Base-by-base conservation (phyloP, 306 rosid genomes). In the Pachyrhizus erosus region DNA sequence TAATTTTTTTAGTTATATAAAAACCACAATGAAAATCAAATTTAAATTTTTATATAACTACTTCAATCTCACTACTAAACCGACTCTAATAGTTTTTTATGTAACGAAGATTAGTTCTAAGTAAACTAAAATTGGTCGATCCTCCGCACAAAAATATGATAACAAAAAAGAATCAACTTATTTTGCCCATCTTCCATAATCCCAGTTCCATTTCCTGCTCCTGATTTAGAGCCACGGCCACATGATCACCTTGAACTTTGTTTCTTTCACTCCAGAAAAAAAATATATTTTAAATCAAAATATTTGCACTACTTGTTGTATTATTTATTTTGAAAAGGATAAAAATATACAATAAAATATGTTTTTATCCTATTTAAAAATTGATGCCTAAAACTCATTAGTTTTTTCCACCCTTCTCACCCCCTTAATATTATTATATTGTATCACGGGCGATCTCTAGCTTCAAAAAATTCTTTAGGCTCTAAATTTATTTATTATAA, bases 231-330 rank as follows among this genome's bases (percentile, higher is more conserved):
- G 69, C 20, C 69, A 61, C 40, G 20, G 48, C 74, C 89, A 84
- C 89, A 84, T 84, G 89, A 74, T 27, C 37, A 34, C 51, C 78
- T 54, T 67, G 54, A 43, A 9, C 79, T 42, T 65, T 26, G 70
- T 20, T 33, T 34, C 26, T 33, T 31, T 17, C 26, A 34, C 31
- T 34, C 72, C 13, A 15, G 31, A 15, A 29, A 62, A 2, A 29
- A 62, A 2, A 29, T 13, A 24, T 15, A 31, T 14, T 17, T 31
- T 29, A 31, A 29, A 62, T 62, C 10, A 14, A 62, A 23, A 7
- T 17, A 64, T 64, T 64, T 64, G 6, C 2, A 29, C 70, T 15
- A 14, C 2, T 64, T 15, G n/a, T n/a, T 64, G 5, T 31, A 15
- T 62, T 62, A 61, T 61, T 29, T 14, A 29, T 62, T 11, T 64